Evolutionary conservation across 805 yeast species (phyloP).

Genomic region (Saturnispora galanensis): DNA sequence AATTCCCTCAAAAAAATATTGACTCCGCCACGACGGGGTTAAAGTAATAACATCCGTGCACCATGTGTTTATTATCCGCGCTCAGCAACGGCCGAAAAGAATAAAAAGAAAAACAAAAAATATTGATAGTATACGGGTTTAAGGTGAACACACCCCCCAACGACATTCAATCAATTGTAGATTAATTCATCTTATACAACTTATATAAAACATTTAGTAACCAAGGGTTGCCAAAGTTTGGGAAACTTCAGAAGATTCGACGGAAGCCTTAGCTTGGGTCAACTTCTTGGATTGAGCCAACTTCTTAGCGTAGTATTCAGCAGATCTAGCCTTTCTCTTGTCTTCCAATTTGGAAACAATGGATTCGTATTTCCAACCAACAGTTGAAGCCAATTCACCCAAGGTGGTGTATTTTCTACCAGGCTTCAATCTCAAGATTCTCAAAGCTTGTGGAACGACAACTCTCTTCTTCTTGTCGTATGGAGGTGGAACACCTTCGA

Average conservation of each 20-base stretch:
- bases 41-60: too few species aligned
- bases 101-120: too few species aligned
- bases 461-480: constrained; percentile 99
- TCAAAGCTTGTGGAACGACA: constrained; percentile 98
- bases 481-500: constrained; percentile 99
- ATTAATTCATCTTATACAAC: constrained; percentile 1
- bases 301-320: constrained; percentile 99
- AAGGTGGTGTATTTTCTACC: constrained; percentile 99
- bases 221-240: constrained; percentile 94
- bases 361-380: constrained; percentile 99
- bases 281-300: constrained; percentile 90
- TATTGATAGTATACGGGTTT: too few species aligned
- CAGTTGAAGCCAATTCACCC: constrained; percentile 91
- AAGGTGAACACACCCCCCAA: neutral
- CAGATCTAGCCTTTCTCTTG: constrained; percentile 98
- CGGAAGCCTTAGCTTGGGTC: constrained; percentile 74
- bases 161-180: neutral
- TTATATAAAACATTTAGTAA: constrained; percentile 51
- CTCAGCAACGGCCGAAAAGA: too few species aligned
- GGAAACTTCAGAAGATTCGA: constrained; percentile 85
- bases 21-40: too few species aligned
- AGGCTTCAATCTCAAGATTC: constrained; percentile 98
- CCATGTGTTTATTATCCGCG: too few species aligned
- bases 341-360: constrained; percentile 96
- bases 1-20: too few species aligned